Evolutionary conservation across 2,329 filamentous ascomycete species (phyloP), one percentile per base, ranked within the genome.

Genomic region (Cladosporium sp.): DNA sequence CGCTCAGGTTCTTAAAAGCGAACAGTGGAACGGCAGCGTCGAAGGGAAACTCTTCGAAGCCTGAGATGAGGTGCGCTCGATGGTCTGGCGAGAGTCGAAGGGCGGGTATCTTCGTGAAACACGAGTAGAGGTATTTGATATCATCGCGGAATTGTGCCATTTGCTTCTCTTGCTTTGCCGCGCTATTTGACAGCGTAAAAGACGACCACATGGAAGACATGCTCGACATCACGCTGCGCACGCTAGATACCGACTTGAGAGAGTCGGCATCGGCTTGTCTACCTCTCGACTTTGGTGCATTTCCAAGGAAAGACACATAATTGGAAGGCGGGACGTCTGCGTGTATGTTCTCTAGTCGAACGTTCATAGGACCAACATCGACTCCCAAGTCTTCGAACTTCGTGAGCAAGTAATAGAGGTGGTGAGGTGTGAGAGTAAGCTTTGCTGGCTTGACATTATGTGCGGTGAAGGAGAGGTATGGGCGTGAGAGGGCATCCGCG

Each of bases 21-120:
- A 96, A 88, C n/a, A 99, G 81, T 19, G 94, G 94, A 30, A 99
- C 94, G 19, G 94, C 94, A 22, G 91, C 96, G 74, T 99, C 94
- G 74, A 97, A 97, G 2, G 94, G 94, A 66, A 97, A 99, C 74
- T 97, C 93, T 74, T 99, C 94, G 71, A 94, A 97, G 28, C 93
- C 93, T 65, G 88, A 84, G 66, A 99, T 97, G 61, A 97, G 80
- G 55, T 89, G 87, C 51, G 93, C 92, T 65, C 91, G 89, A 79
- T 92, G 92, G 74, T 99, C 94, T n/a, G 92, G 92, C 28, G 92
- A 87, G 58, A 99, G 80, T 64, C 88, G 87, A 63, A 99, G 80
- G 70, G 90, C 96, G 0, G 94, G 94, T 43, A 99, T 96, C 77
- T 97, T 99, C 70, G 94, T 99, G 72, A 97, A 99, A 59, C 94